These are phyloP conservation scores for Populus davidiana DNA, from an alignment of 345 rosid species.

Conservation along the genomic window DNA sequence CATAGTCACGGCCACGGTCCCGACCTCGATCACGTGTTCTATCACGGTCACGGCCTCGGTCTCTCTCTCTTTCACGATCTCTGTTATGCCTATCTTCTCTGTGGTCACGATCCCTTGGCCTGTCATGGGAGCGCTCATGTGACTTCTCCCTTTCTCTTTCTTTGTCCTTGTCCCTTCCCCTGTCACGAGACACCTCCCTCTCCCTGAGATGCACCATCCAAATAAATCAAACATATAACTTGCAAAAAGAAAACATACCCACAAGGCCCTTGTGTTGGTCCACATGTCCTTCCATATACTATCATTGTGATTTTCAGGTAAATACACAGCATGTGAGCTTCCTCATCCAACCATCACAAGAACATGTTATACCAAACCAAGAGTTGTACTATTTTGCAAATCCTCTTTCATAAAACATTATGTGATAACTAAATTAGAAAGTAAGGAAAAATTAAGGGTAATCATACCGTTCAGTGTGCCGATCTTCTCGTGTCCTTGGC, in stretches of 20 bases:
- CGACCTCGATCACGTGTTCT: conserved; percentile 27
- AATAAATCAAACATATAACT: conserved; percentile 2
- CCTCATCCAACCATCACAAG: not conserved
- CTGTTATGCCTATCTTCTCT: conserved; percentile 81
- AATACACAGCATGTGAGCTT: not conserved
- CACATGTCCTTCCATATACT: not conserved
- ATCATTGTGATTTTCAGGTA: not conserved
- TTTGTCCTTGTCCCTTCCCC: conserved; percentile 65
- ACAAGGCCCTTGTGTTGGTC: not conserved
- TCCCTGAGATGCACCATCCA: conserved; percentile 28
- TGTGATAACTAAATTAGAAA: not conserved
- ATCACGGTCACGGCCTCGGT: conserved; percentile 48
- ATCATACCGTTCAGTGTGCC: conserved; percentile 52
- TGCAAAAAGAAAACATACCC: not conserved
- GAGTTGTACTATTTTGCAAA: not conserved
- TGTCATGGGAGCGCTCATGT: conserved; percentile 68
- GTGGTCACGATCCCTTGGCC: conserved; percentile 74
- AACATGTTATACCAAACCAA: not conserved
- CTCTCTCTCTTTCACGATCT: conserved; percentile 72
- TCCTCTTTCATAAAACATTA: not conserved
- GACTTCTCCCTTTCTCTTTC: conserved; percentile 78
- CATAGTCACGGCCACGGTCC: conserved; percentile 41
- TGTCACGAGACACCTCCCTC: conserved; percentile 73
- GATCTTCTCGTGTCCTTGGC: conserved; percentile 76
- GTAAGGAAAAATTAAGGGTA: not conserved